Evolutionary conservation across 106 monocot species (phyloP), one percentile per base, ranked within the genome.

Genomic region (Vanilla planifolia): DNA sequence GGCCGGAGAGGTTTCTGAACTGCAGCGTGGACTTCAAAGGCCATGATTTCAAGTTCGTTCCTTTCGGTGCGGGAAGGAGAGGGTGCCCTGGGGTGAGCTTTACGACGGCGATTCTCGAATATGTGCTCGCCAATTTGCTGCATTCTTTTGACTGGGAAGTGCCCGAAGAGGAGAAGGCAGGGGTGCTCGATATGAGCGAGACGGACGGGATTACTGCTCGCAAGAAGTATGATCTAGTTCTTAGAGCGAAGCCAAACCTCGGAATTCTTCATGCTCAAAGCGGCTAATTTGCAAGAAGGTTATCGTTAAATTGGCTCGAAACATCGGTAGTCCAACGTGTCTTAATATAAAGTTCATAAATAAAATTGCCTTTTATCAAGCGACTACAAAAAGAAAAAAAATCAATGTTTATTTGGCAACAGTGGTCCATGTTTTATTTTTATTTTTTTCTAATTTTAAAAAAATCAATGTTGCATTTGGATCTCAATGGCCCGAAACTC

Each of bases 1-100:
- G 47, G 43, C 64, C 64, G 19, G 50, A 64, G 10, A 64, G 64
- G 15, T 64, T 64, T 23, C 10, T 64, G 5, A 25, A 50, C 21
- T 48, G 20, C 34, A 28, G 15, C 8, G 23, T 48, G 3, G 64
- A 64, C 50, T 64, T 48, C 29, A 63, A 28, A 47, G 63, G 63
- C 1, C 63, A 63, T 9, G 5, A 46, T 29, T 63, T 63, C 10
- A 13, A 36, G n/a, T 33, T 50, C 11, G 27, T 14, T 30, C 61
- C 61, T 25, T 61, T 61, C 26, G 61, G 61, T 8, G 37, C 20
- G 0, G 61, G 37, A 1, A 3, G 47, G 35, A 64, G 63, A 63
- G 33, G 10, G 9, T 63, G 63, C n/a, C 63, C 63, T 22, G 63
- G 30, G 0, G 27, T 35, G 8, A 11, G 30, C 17, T 48, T 35